Conservation (phyloP, 78 protist genomes). For the Monosiga brevicollis region DNA sequence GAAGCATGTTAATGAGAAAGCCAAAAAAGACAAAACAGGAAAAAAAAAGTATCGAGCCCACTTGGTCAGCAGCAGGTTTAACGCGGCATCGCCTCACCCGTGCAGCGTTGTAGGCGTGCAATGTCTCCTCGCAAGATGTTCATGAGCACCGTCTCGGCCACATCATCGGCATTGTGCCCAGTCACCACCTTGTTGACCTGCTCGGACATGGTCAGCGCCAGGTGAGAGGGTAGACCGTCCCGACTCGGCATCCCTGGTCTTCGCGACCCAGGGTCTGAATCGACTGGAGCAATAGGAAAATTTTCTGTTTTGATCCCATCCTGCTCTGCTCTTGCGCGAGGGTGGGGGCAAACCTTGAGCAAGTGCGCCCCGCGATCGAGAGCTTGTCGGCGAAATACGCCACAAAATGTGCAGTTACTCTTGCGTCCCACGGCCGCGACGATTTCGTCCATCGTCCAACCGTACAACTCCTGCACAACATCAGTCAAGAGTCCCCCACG, state of each 20-base stretch:
- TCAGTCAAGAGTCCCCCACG: too few species aligned
- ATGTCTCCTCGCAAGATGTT: constrained; percentile 80
- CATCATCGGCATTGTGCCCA: constrained; percentile 91
- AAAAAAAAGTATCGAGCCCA: too few species aligned
- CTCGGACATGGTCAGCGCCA: too few species aligned
- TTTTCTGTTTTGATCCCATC: too few species aligned
- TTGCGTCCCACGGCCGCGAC: constrained; percentile 54
- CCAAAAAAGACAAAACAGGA: too few species aligned
- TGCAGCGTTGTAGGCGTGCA: constrained; percentile 67
- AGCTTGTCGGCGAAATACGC: constrained; percentile 87
- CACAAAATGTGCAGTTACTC: constrained; percentile 84
- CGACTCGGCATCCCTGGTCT: too few species aligned
- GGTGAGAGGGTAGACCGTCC: too few species aligned
- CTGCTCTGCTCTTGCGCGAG: too few species aligned
- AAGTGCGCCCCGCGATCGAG: constrained; percentile 75
- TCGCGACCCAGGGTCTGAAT: too few species aligned
- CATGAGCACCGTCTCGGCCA: constrained; percentile 85
- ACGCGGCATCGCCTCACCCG: constrained; percentile 48
- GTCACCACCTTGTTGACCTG: constrained; percentile 52
- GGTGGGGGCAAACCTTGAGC: constrained; percentile 45
- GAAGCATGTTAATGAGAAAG: too few species aligned
- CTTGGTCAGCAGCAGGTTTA: too few species aligned
- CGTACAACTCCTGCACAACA: constrained; percentile 84
- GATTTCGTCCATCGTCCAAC: constrained; percentile 88
- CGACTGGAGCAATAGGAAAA: too few species aligned